Percentiles rank a stretch among this genome's conserved stretches.
These are phyloP conservation scores for Saprolegnia parasitica DNA, from an alignment of 352 stramenopile species.

Conservation along the genomic window DNA sequence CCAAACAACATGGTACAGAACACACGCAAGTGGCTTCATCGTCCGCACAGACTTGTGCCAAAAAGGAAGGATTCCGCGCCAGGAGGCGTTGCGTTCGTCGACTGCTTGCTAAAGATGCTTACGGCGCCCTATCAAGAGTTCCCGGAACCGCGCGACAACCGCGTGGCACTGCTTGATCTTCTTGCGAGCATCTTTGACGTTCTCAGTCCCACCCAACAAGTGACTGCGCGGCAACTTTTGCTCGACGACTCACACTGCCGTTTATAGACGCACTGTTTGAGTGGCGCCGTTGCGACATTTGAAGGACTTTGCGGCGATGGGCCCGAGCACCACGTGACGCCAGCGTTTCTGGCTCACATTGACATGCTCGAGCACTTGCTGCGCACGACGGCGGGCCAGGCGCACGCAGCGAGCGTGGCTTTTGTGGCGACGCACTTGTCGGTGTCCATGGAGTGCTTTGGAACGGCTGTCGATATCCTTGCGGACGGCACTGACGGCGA, in stretches of 20 bases:
- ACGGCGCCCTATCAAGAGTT: neutral
- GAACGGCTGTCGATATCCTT: constrained; percentile 54
- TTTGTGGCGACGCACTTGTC: constrained; percentile 58
- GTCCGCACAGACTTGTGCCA: neutral
- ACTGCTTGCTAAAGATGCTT: neutral
- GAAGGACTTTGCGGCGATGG: constrained; percentile 51
- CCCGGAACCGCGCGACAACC: neutral
- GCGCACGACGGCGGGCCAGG: constrained; percentile 22
- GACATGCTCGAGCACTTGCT: constrained; percentile 44
- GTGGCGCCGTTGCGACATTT: constrained; percentile 25
- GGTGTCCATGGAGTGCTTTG: constrained; percentile 63
- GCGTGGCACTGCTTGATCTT: neutral
- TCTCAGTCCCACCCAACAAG: neutral
- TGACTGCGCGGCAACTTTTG: neutral
- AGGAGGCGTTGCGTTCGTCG: neutral
- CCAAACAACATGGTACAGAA: neutral
- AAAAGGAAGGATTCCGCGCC: neutral
- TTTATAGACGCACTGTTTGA: neutral
- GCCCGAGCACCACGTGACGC: constrained; percentile 44
- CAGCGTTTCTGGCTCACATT: constrained; percentile 39
- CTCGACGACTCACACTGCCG: neutral
- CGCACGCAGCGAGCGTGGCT: neutral
- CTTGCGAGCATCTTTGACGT: neutral
- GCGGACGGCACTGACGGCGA: constrained; percentile 13
- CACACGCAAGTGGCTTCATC: neutral